Percentiles rank a stretch among this genome's conserved stretches.
phyloP scores from a whole-genome alignment of 495 filamentous ascomycete genomes.

The Penicillium turbatum region DNA sequence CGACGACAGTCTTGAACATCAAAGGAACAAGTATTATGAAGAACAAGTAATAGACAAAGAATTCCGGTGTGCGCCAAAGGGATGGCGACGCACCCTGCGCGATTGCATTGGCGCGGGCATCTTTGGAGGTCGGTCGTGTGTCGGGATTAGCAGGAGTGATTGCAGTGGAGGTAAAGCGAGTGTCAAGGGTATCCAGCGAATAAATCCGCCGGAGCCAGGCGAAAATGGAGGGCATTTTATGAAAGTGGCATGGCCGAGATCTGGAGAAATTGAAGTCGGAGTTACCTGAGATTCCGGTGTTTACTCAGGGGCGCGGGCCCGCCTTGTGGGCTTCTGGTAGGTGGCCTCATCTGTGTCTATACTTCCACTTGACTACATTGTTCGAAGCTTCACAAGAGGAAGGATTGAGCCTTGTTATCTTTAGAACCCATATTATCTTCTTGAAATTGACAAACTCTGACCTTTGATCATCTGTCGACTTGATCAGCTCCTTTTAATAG shows the following conservation, averaged over 20 bases:
- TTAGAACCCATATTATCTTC: too few relatives aligned
- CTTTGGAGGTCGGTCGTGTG: constrained; percentile 38
- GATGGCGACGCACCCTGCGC: constrained; percentile 49
- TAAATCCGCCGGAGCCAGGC: constrained; percentile 55
- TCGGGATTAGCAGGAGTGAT: constrained; percentile 54
- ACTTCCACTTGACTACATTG: neutral
- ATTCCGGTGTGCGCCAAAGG: constrained; percentile 84
- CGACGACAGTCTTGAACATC: constrained; percentile 86
- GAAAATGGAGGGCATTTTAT: constrained; percentile 35
- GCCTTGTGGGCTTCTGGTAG: neutral
- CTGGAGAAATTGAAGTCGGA: neutral
- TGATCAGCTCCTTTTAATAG: constrained; percentile 9
- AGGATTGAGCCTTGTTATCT: too few relatives aligned
- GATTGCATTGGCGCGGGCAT: constrained; percentile 44
- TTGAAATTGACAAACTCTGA: too few relatives aligned
- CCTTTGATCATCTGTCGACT: neutral
- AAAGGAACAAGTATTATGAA: constrained; percentile 65
- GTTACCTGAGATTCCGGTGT: constrained; percentile 4
- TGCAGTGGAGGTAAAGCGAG: constrained; percentile 74
- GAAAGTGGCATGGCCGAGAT: constrained; percentile 30
- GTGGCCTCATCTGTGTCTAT: neutral
- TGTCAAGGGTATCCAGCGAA: constrained; percentile 89
- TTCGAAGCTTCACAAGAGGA: too few relatives aligned
- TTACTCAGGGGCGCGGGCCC: constrained; percentile 13
- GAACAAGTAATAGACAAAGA: constrained; percentile 73